Percentiles rank a stretch among this genome's conserved stretches.
Evolutionary conservation across 2,329 filamentous ascomycete genomes (phyloP).

Genomic region (Dothistroma septosporum): DNA sequence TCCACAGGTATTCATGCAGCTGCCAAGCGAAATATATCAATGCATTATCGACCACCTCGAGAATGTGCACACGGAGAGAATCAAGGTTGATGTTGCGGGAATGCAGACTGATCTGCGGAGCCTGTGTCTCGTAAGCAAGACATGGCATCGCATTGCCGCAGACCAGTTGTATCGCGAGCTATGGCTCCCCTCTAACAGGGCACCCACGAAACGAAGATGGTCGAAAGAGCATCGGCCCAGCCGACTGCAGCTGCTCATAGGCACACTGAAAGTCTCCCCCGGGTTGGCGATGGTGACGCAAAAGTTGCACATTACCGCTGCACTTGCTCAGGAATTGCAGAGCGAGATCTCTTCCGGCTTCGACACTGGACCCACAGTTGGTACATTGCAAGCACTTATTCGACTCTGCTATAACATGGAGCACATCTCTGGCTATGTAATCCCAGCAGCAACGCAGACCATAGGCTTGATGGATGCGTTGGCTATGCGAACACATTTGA

Average conservation of each 20-base stretch:
- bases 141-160: slow-evolving; percentile 54
- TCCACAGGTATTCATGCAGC: slow-evolving; percentile 39
- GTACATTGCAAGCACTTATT: slow-evolving; percentile 53
- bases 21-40: slow-evolving; percentile 54
- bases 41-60: slow-evolving; percentile 52
- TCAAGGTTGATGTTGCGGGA: slow-evolving; percentile 48
- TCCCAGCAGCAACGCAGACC: slow-evolving; percentile 33
- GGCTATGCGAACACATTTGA: slow-evolving; percentile 52
- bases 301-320: slow-evolving; percentile 51
- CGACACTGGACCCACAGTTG: slow-evolving; percentile 39
- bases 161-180: slow-evolving; percentile 45
- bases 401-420: slow-evolving; percentile 58
- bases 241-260: slow-evolving; percentile 51
- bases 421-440: slow-evolving; percentile 50
- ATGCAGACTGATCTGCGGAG: slow-evolving; percentile 53
- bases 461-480: slow-evolving; percentile 43
- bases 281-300: slow-evolving; percentile 50
- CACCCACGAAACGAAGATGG: slow-evolving; percentile 43
- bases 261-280: slow-evolving; percentile 51
- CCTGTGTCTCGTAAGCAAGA: slow-evolving; percentile 51
- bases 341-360: slow-evolving; percentile 31
- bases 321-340: slow-evolving; percentile 40
- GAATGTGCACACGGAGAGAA: slow-evolving; percentile 37
- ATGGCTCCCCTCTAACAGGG: slow-evolving; percentile 32
- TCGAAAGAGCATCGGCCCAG: slow-evolving; percentile 38